Conservation (phyloP, 2,329 filamentous ascomycete species). For the Pyrenochaeta sp. region DNA sequence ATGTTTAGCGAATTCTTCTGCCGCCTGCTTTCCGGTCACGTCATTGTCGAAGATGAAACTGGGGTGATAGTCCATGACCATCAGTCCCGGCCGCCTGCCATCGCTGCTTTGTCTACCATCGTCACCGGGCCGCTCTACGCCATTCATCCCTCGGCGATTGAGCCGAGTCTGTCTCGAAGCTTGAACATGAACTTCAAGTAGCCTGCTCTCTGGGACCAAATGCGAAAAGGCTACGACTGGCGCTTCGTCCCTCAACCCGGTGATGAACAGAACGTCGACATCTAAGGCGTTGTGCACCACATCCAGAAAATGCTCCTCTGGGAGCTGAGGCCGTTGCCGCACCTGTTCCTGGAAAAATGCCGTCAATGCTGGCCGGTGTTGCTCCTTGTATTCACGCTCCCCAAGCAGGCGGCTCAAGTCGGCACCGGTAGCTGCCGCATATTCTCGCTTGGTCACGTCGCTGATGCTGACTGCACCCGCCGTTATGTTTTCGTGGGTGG, state of each 20-base stretch:
- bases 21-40: conserved; percentile 50
- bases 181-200: conserved; percentile 64
- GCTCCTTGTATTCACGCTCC: conserved; percentile 69
- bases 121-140: conserved; percentile 15
- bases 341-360: conserved; percentile 61
- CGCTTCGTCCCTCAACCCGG: conserved; percentile 69
- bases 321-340: conserved; percentile 55
- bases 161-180: conserved; percentile 51
- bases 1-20: conserved; percentile 53
- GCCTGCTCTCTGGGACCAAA: conserved; percentile 60
- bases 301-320: conserved; percentile 50
- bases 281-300: conserved; percentile 51
- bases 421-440: conserved; percentile 60
- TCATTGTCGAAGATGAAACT: conserved; percentile 63
- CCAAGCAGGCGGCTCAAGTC: conserved; percentile 58
- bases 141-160: conserved; percentile 46
- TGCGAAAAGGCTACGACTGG: conserved; percentile 64
- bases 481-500: conserved; percentile 30
- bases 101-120: conserved; percentile 27
- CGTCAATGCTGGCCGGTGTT: conserved; percentile 63
- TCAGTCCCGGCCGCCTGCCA: conserved; percentile 22
- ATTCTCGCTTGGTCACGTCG: conserved; percentile 65
- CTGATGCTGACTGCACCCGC: conserved; percentile 56
- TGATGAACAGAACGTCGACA: conserved; percentile 67
- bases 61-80: conserved; percentile 48